Base-by-base conservation (phyloP, 805 yeast species). In the Yamadazyma phyllophila region DNA sequence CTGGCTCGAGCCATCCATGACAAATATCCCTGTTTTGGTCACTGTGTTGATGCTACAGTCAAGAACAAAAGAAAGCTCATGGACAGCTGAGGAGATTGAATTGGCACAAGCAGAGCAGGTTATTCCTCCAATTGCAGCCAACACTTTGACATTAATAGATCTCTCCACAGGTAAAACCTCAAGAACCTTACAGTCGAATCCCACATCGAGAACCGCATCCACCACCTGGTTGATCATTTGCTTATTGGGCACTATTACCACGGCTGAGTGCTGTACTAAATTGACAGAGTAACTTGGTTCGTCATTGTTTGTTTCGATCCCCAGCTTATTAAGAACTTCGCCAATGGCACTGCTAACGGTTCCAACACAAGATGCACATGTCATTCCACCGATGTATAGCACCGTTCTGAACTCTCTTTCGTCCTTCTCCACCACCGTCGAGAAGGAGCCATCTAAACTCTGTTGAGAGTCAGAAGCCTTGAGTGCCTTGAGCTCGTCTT, bases 31-130 rank as follows among this genome's bases (percentile, higher is more conserved):
- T 1, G 81, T 67, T 55, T 84, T 84, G 13, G 81, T 75, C 12
- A 86, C 77, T 1, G 77, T 70, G 48, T 80, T 80, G 35, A 85
- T 72, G 7, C 78, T 77, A 29, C 74, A 70, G 13, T 76, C 80
- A 14, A 73, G 61, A 2, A 85, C 77, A 58, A 77, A 82, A 1
- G 78, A 74, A 33, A 83, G 56, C 4, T 68, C 74, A 29, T 59
- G 59, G 20, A 69, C 78, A 27, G 78, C 73, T 7, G 70, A 62
- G 8, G 69, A 63, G 9, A 87, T 77, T 0, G 91, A 68, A 34
- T 72, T 72, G 1, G 80, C 80, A 61, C 94, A 83, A 0, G 88
- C 80, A 7, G 86, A 81, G 63, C 92, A 86, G 0, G 89, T 80
- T 61, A 85, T 84, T 3, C 91, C 92, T 9, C 84, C 86, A 36